Evolutionary conservation across 2,329 filamentous ascomycete genomes (phyloP).

Genomic region (Calonectria montana): DNA sequence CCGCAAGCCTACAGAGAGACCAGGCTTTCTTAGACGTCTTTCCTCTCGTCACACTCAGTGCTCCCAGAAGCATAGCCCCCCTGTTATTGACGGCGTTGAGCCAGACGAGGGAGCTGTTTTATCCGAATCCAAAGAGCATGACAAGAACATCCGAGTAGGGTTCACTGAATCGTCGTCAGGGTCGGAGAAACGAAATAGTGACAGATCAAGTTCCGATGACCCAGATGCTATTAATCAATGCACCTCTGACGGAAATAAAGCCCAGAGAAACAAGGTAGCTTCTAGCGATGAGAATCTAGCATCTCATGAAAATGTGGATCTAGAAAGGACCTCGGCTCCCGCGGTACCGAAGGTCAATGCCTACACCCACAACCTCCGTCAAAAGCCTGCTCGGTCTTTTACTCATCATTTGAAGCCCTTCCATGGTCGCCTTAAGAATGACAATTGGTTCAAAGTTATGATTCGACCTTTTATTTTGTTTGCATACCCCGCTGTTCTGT

Average conservation of each 20-base stretch:
- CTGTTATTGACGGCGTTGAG: background rate
- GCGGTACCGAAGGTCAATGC: constrained; percentile 52
- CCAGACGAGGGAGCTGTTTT: constrained; percentile 12
- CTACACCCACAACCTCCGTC: constrained; percentile 79
- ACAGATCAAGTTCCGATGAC: background rate
- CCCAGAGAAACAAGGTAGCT: background rate
- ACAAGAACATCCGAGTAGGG: background rate
- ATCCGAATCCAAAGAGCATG: background rate
- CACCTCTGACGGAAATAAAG: background rate
- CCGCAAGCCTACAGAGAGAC: constrained; percentile 52
- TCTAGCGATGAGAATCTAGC: background rate
- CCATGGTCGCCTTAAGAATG: constrained; percentile 81
- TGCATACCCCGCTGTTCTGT: constrained; percentile 88
- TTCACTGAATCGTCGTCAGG: background rate
- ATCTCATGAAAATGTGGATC: constrained; percentile 48
- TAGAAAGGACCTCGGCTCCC: constrained; percentile 54
- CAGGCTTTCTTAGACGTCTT: constrained; percentile 59
- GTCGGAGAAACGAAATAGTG: background rate
- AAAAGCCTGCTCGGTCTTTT: constrained; percentile 77
- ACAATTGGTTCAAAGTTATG: constrained; percentile 84
- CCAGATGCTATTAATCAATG: background rate
- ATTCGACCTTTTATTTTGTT: constrained; percentile 86
- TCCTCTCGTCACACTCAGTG: constrained; percentile 55
- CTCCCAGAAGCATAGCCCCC: constrained; percentile 1
- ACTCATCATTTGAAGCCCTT: constrained; percentile 78